Percentiles rank a stretch among this genome's conserved stretches.
These are phyloP conservation scores for Aspergillus jensenii DNA, from an alignment of 2,329 filamentous ascomycete species.

Conservation along the genomic window DNA sequence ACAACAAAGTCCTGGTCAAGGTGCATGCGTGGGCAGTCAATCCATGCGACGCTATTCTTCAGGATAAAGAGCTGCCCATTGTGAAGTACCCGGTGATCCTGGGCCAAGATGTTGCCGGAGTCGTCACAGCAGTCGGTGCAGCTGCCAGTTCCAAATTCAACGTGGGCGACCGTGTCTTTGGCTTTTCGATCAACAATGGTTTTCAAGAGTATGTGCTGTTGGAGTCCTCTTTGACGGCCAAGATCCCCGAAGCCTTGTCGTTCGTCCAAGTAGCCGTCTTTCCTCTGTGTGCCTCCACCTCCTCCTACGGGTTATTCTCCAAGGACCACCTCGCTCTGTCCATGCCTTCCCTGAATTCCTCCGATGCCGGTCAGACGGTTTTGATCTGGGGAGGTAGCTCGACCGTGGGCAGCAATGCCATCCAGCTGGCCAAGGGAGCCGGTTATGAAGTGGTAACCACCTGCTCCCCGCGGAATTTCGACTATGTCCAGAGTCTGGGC, in stretches of 20 bases:
- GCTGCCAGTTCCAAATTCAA: constrained; percentile 42
- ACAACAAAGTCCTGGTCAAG: constrained; percentile 40
- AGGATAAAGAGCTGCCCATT: constrained; percentile 22
- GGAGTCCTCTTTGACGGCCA: neutral
- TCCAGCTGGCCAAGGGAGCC: constrained; percentile 46
- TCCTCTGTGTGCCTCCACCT: constrained; percentile 1
- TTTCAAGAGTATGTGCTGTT: constrained; percentile 13
- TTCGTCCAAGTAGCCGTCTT: constrained; percentile 6
- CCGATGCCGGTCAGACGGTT: neutral
- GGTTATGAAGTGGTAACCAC: too few species aligned
- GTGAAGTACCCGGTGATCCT: constrained; percentile 34
- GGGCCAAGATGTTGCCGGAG: constrained; percentile 47
- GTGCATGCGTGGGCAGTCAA: constrained; percentile 43
- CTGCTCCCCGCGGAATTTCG: constrained; percentile 44
- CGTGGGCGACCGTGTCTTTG: constrained; percentile 45
- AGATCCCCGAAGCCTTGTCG: neutral
- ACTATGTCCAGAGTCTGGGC: constrained; percentile 44
- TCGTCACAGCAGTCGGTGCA: constrained; percentile 46
- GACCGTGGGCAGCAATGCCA: constrained; percentile 46
- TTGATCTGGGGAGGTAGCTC: constrained; percentile 1
- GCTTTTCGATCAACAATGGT: constrained; percentile 7
- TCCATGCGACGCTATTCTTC: constrained; percentile 39
- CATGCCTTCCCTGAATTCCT: neutral
- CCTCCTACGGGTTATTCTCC: constrained; percentile 4
- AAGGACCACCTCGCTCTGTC: constrained; percentile 9